Percentiles rank a stretch among this genome's conserved stretches.
Conservation (phyloP, 495 filamentous ascomycete species). For the Penicillium silybi region DNA sequence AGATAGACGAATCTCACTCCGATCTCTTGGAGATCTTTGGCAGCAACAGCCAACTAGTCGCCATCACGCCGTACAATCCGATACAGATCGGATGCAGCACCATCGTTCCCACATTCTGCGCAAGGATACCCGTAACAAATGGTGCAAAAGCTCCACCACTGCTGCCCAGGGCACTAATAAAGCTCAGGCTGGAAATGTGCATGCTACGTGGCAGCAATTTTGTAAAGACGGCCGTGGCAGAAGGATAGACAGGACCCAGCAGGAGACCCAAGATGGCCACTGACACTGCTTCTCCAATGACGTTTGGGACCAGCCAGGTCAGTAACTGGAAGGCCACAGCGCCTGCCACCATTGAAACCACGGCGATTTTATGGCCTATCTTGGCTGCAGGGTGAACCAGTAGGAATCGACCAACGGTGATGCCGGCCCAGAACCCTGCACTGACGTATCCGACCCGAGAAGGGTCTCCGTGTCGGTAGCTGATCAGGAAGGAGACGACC, state of each 20-base stretch:
- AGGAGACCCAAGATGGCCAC: constrained; percentile 70
- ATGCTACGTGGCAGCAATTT: constrained; percentile 57
- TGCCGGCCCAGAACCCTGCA: constrained; percentile 78
- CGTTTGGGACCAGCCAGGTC: constrained; percentile 69
- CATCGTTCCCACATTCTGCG: constrained; percentile 64
- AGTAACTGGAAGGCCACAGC: constrained; percentile 64
- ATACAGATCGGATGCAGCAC: constrained; percentile 71
- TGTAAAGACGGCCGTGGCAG: constrained; percentile 63
- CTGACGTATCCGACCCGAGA: constrained; percentile 73
- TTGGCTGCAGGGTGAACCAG: constrained; percentile 59
- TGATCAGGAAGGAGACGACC: constrained; percentile 78
- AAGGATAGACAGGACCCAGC: constrained; percentile 76
- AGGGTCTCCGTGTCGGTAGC: constrained; percentile 61
- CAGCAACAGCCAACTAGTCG: constrained; percentile 53
- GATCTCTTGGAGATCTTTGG: constrained; percentile 29
- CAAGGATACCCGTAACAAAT: constrained; percentile 68
- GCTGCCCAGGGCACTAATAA: constrained; percentile 70
- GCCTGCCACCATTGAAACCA: constrained; percentile 56
- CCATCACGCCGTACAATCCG: constrained; percentile 67
- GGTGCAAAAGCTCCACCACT: constrained; percentile 71
- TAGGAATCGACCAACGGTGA: constrained; percentile 66
- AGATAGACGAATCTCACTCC: constrained; percentile 12
- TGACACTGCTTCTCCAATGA: constrained; percentile 66
- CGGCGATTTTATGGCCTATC: constrained; percentile 65
- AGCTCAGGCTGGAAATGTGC: constrained; percentile 62